Percentiles rank a stretch among this genome's conserved stretches.
These are phyloP conservation scores for Elsinoe perseae DNA, from an alignment of 2,329 filamentous ascomycete genomes.

Conservation along the genomic window DNA sequence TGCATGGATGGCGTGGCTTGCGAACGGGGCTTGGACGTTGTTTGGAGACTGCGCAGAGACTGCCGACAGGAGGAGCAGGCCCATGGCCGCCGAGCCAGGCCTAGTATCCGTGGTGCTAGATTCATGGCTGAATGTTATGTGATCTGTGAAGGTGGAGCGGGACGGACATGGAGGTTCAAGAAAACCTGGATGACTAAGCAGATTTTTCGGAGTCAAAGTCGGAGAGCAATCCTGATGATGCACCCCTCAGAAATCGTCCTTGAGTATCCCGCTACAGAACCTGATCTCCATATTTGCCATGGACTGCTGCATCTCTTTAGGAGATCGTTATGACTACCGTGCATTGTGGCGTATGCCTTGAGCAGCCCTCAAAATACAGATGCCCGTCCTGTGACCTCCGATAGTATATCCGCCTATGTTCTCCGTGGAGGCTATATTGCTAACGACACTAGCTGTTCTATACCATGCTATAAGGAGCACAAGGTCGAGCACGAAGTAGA, in stretches of 20 bases:
- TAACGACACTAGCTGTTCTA: slow-evolving; percentile 28
- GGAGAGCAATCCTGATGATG: slow-evolving; percentile 2
- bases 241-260: too few relatives aligned
- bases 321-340: slow-evolving; percentile 22
- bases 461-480: slow-evolving; percentile 34
- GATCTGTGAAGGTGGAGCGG: background rate
- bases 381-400: slow-evolving; percentile 41
- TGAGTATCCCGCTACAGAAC: too few relatives aligned
- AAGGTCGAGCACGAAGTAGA: slow-evolving; percentile 25
- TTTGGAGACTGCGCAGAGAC: background rate
- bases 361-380: slow-evolving; percentile 42
- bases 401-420: slow-evolving; percentile 32
- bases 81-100: background rate
- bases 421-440: background rate
- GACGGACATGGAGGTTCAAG: background rate
- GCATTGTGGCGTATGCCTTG: slow-evolving; percentile 39
- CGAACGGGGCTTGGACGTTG: background rate
- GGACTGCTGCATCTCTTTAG: slow-evolving; percentile 24
- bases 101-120: background rate
- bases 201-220: slow-evolving; percentile 6
- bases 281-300: background rate
- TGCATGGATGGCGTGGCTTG: background rate
- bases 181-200: slow-evolving; percentile 15
- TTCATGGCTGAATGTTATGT: slow-evolving; percentile 16
- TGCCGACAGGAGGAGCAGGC: background rate